Evolutionary conservation across 352 stramenopile species (phyloP).

Genomic region (Pythium vanterpoolii): DNA sequence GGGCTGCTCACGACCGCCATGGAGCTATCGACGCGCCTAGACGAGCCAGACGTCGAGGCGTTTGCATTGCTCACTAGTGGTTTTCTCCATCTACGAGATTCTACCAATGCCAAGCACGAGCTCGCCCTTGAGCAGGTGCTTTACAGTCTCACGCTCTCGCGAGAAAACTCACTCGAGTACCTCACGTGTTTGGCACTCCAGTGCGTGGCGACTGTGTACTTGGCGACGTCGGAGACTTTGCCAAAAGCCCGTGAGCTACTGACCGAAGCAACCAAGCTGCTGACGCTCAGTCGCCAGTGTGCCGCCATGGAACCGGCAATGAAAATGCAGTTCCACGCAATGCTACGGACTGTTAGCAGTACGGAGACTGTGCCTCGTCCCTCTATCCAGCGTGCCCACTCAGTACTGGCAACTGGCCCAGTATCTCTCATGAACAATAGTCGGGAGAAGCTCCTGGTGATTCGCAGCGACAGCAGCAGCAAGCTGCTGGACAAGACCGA

Average conservation of each 20-base stretch:
- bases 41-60: constrained; percentile 42
- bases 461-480: constrained; percentile 18
- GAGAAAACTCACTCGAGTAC: constrained; percentile 34
- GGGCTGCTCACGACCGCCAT: constrained; percentile 38
- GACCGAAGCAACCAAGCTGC: constrained; percentile 31
- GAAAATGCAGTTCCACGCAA: constrained; percentile 49
- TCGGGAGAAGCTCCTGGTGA: not conserved
- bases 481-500: constrained; percentile 20
- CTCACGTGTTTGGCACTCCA: constrained; percentile 35
- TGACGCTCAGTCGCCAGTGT: constrained; percentile 18
- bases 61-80: constrained; percentile 46
- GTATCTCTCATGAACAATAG: not conserved
- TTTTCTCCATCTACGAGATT: constrained; percentile 35
- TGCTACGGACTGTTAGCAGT: constrained; percentile 25
- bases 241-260: constrained; percentile 12
- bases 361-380: not conserved
- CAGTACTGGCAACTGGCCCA: not conserved
- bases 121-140: constrained; percentile 32
- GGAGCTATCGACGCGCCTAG: constrained; percentile 31
- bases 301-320: constrained; percentile 24
- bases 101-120: constrained; percentile 6
- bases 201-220: constrained; percentile 19
- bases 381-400: constrained; percentile 13
- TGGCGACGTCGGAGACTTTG: not conserved
- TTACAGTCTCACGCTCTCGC: constrained; percentile 30